phyloP scores from a whole-genome alignment of 176 grass and related monocot species.

The Carex myosuroides region DNA sequence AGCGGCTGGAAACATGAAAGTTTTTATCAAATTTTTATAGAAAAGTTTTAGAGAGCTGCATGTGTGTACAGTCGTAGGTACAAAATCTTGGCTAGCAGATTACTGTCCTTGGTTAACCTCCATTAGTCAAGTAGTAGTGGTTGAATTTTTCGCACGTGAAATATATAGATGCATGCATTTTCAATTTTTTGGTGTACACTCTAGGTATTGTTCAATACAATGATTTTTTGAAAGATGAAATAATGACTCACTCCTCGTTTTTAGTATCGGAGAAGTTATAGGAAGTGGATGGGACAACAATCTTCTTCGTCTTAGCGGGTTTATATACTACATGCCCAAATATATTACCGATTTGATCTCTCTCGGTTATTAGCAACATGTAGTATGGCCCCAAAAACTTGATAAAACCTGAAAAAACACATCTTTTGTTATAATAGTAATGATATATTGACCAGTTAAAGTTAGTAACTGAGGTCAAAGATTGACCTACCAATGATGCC shows the following conservation, averaged over 20 bases:
- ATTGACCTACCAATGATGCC: constrained; percentile 69
- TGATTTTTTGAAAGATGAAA: not conserved
- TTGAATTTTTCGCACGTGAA: not conserved
- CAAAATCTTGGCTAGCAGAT: not conserved
- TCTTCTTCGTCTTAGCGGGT: constrained; percentile 56
- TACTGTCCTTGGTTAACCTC: not conserved
- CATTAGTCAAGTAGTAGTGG: not conserved
- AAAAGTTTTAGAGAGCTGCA: not conserved
- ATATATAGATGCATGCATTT: not conserved
- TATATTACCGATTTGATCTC: constrained; percentile 66
- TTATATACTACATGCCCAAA: constrained; percentile 78
- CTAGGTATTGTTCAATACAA: not conserved
- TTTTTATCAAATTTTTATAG: constrained; percentile 3
- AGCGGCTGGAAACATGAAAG: constrained; percentile 42
- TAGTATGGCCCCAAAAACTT: constrained; percentile 89
- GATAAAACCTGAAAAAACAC: constrained; percentile 54
- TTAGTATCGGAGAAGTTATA: constrained; percentile 6
- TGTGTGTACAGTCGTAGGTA: not conserved
- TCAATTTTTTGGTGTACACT: not conserved
- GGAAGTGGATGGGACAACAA: constrained; percentile 17
- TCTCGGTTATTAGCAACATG: constrained; percentile 83
- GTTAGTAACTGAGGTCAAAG: not conserved
- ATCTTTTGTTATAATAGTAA: not conserved
- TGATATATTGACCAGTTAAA: constrained; percentile 5
- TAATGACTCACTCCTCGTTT: constrained; percentile 20